A percentile compares a stretch with the other conserved stretches of the same genome.
phyloP scores from a whole-genome alignment of 2,329 filamentous ascomycete genomes.

The Cercospora beticola region DNA sequence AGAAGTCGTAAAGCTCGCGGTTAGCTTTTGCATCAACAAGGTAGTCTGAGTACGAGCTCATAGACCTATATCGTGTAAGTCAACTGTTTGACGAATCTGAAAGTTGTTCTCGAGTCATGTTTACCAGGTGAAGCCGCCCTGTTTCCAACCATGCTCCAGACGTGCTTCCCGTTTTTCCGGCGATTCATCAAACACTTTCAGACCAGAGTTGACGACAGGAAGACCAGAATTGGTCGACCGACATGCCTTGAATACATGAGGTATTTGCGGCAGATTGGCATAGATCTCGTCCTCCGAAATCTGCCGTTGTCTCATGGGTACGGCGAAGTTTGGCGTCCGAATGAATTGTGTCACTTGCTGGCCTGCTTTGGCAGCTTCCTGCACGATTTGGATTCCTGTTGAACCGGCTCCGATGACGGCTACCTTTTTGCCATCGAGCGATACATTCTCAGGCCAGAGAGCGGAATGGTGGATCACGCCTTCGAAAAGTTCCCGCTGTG shows the following conservation, averaged over 20 bases:
- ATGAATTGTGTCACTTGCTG: constrained; percentile 59
- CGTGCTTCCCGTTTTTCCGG: constrained; percentile 34
- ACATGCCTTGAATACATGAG: constrained; percentile 17
- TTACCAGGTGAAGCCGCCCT: constrained; percentile 41
- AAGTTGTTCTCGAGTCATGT: neutral
- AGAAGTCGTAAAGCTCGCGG: neutral
- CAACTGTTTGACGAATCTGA: neutral
- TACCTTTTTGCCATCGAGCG: constrained; percentile 30
- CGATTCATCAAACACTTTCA: constrained; percentile 50
- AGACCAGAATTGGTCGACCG: constrained; percentile 33
- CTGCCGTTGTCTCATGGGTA: constrained; percentile 58
- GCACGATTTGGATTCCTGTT: constrained; percentile 41
- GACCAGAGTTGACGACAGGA: constrained; percentile 57
- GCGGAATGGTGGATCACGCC: constrained; percentile 44
- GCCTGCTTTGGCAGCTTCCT: constrained; percentile 33
- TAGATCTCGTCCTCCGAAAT: constrained; percentile 49
- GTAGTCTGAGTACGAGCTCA: neutral
- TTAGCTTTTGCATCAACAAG: neutral
- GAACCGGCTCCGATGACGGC: constrained; percentile 42
- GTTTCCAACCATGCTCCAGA: constrained; percentile 43
- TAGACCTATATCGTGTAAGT: neutral
- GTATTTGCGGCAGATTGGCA: constrained; percentile 10
- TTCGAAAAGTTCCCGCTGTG: constrained; percentile 40
- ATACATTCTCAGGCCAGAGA: constrained; percentile 41
- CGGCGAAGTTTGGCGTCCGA: constrained; percentile 63